Evolutionary conservation across 2,329 filamentous ascomycete species (phyloP).

Genomic region (Colletotrichum tanaceti): DNA sequence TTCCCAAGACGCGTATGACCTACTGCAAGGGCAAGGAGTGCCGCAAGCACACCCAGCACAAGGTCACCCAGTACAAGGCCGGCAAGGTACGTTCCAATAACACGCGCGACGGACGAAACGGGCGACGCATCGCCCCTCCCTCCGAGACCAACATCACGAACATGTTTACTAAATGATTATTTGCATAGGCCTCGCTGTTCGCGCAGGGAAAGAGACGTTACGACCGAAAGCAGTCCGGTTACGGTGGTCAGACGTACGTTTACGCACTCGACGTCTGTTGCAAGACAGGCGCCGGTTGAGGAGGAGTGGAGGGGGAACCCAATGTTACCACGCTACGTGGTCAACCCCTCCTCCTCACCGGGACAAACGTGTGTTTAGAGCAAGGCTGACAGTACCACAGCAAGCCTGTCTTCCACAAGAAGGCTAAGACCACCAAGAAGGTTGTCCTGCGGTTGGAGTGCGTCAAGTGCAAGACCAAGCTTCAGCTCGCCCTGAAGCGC

Average conservation of each 20-base stretch:
- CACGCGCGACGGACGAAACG: constrained; percentile 37
- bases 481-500: constrained; percentile 97
- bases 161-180: constrained; percentile 8
- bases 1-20: constrained; percentile 97
- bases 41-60: constrained; percentile 91
- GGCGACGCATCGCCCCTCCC: constrained; percentile 4
- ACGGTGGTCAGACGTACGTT: constrained; percentile 90
- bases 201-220: constrained; percentile 99
- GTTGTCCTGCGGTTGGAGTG: constrained; percentile 98
- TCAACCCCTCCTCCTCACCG: neutral
- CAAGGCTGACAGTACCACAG: constrained; percentile 19
- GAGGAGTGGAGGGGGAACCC: neutral
- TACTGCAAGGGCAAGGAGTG: constrained; percentile 98
- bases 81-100: constrained; percentile 72
- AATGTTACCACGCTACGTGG: too few relatives aligned
- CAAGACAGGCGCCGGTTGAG: neutral
- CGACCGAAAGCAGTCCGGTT: constrained; percentile 98
- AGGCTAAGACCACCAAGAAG: constrained; percentile 99
- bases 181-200: constrained; percentile 83
- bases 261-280: neutral
- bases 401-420: constrained; percentile 99
- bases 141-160: neutral
- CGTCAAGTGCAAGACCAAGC: constrained; percentile 97
- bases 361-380: neutral
- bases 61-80: constrained; percentile 97